Percentiles rank a stretch among this genome's conserved stretches.
phyloP scores from a whole-genome alignment of 148 eudicot species.

The Heliosperma pusillum region DNA sequence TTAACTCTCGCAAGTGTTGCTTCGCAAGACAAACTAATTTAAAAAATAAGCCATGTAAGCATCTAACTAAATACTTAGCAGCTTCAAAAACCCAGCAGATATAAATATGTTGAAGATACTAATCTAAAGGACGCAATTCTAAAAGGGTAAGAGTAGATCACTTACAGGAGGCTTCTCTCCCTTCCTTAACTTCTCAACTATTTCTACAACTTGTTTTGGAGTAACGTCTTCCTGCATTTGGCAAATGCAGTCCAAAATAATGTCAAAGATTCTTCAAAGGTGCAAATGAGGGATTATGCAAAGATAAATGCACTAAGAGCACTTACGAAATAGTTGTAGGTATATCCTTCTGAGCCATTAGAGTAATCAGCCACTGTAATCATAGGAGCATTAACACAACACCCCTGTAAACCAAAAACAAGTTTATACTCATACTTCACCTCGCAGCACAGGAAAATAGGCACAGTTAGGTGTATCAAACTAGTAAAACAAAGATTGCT shows the following conservation, averaged over 20 bases:
- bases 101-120: not conserved
- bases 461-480: slow-evolving; percentile 6
- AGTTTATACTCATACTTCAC: slow-evolving; percentile 11
- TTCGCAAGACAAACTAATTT: not conserved
- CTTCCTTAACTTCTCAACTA: slow-evolving; percentile 71
- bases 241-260: slow-evolving; percentile 12
- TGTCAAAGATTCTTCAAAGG: not conserved
- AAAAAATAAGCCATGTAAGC: not conserved
- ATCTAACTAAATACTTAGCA: too few relatives aligned
- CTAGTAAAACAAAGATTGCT: not conserved
- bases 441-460: not conserved
- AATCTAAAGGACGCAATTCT: not conserved
- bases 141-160: slow-evolving; percentile 13
- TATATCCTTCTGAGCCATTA: slow-evolving; percentile 86
- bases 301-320: not conserved
- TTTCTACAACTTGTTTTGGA: slow-evolving; percentile 75
- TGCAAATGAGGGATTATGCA: not conserved
- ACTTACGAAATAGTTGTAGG: slow-evolving; percentile 84
- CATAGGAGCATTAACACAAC: slow-evolving; percentile 99
- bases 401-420: slow-evolving; percentile 56
- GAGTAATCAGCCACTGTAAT: slow-evolving; percentile 96
- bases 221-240: slow-evolving; percentile 76
- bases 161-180: slow-evolving; percentile 96
- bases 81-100: too few relatives aligned
- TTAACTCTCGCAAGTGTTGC: not conserved